A percentile compares a stretch with the other conserved stretches of the same genome.
Evolutionary conservation across 2,329 filamentous ascomycete genomes (phyloP).

Genomic region (Pseudopithomyces maydicus): DNA sequence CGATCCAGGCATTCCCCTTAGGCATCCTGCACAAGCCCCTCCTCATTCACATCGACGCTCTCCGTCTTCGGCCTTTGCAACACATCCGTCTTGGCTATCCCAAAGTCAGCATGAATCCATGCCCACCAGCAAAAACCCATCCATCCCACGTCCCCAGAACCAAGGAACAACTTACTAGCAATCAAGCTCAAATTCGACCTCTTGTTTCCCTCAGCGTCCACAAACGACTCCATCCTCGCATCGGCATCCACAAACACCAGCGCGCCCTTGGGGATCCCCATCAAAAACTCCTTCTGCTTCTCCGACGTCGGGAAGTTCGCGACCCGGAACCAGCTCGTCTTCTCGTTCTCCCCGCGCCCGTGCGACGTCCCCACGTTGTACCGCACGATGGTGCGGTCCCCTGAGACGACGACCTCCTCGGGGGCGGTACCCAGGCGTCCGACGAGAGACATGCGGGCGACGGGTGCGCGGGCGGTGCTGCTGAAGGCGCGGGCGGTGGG

Average conservation of each 20-base stretch:
- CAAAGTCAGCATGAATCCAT: constrained; percentile 7
- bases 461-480: constrained; percentile 63
- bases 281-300: constrained; percentile 73
- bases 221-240: constrained; percentile 66
- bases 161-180: constrained; percentile 69
- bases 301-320: constrained; percentile 68
- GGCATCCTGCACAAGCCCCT: constrained; percentile 40
- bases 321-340: constrained; percentile 85
- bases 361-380: constrained; percentile 75
- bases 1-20: constrained; percentile 5
- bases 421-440: constrained; percentile 82
- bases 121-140: too few species aligned
- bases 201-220: constrained; percentile 70
- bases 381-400: constrained; percentile 76
- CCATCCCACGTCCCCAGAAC: constrained; percentile 8
- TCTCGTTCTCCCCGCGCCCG: constrained; percentile 71
- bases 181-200: constrained; percentile 69
- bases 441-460: constrained; percentile 84
- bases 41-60: constrained; percentile 29
- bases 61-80: constrained; percentile 32
- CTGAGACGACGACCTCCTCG: constrained; percentile 74
- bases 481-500: constrained; percentile 73
- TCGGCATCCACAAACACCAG: constrained; percentile 86
- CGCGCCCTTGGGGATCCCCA: constrained; percentile 81
- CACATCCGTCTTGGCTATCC: constrained; percentile 42